Conservation (phyloP, 257 asterid genomes). For the Nyctanthes arbortristis region DNA sequence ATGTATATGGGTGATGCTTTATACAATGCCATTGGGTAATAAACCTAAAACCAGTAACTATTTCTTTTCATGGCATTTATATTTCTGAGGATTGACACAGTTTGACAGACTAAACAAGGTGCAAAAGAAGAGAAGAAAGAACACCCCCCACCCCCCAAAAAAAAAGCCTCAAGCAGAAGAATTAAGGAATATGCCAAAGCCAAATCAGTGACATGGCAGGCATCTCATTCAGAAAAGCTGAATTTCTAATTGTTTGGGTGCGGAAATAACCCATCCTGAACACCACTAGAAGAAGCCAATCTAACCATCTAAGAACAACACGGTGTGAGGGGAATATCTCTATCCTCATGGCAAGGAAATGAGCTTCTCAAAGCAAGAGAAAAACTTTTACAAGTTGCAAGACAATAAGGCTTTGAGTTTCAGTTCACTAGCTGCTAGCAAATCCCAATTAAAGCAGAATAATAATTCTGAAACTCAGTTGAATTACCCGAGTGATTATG, state of each 20-base stretch:
- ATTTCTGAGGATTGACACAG: not conserved
- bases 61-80: not conserved
- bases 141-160: too few relatives aligned
- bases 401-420: not conserved
- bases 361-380: not conserved
- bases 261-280: not conserved
- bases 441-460: not conserved
- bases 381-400: not conserved
- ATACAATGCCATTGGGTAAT: not conserved
- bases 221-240: constrained; percentile 1
- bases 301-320: too few relatives aligned
- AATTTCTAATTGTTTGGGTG: not conserved
- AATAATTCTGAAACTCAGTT: constrained; percentile 10
- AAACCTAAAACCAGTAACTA: not conserved
- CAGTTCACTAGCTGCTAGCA: not conserved
- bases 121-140: not conserved
- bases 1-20: not conserved
- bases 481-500: not conserved
- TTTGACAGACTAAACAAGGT: not conserved
- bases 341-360: not conserved
- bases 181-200: not conserved
- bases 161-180: not conserved
- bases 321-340: not conserved
- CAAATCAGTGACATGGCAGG: not conserved
- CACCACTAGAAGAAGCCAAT: not conserved